Evolutionary conservation across 2,329 filamentous ascomycete genomes (phyloP), one percentile per base, ranked within the genome.

Genomic region (Fusarium hostae): DNA sequence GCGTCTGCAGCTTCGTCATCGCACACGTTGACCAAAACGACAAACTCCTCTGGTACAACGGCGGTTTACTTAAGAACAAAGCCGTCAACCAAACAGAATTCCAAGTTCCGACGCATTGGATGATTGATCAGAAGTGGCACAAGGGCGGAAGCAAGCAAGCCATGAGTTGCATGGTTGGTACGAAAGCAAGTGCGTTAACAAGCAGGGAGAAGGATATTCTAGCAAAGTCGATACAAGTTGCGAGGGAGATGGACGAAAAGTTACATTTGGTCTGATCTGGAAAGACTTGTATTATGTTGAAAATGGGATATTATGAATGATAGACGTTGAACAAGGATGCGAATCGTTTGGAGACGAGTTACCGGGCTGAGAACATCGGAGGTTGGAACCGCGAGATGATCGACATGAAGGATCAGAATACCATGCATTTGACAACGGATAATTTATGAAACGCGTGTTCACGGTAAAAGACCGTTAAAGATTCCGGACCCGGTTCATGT

Each of bases 1-100:
- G 71, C 1, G 77, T 84, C 3, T 84, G 83, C 78, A 82, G 82
- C 72, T 82, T 80, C 41, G 78, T 79, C 9, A 83, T 85, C 52
- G 82, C 82, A 1, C 84, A 85, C 62, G 72, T 82, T 3, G 83
- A 85, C 66, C 78, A 81, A 22, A 55, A 68, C 0, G 78, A 81
- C 22, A 73, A 71, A 9, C 67, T 84, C 10, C 66, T 85, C 2
- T 85, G 83, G 83, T 84, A 82, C 24, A 85, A 84, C 50, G 83
- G 83, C 9, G 80, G 83, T 8, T 59, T 85, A 26, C 65, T 84
- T 11, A 84, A 82, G 75, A 82, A 83, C 68, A 83, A 83, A 68
- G 68, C 73, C 9, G 72, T 72, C 11, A 75, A 80, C 22, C 61
- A 76, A 10, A 66, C 74, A 0, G 76, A 77, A 8, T 84, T 79